phyloP scores from a whole-genome alignment of 2,329 filamentous ascomycete species.

The Davidsoniella virescens region DNA sequence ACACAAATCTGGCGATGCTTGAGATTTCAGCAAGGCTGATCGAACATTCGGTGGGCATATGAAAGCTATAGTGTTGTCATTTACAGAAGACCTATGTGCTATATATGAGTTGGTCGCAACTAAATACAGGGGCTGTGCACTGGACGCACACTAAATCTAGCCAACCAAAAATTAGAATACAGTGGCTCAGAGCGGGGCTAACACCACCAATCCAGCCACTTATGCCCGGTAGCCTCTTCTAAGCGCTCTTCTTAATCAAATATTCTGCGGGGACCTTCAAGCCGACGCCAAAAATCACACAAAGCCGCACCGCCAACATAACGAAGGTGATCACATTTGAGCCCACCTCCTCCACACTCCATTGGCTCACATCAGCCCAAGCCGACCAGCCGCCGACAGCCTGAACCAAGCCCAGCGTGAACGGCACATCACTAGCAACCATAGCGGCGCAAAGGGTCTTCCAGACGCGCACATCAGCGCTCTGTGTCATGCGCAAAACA shows the following conservation, averaged over 20 bases:
- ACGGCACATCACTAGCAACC: constrained; percentile 9
- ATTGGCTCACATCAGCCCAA: constrained; percentile 6
- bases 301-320: constrained; percentile 4
- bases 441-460: constrained; percentile 7
- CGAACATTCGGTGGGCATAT: too few relatives aligned
- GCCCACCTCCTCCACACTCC: constrained; percentile 4
- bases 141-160: too few relatives aligned
- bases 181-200: too few relatives aligned
- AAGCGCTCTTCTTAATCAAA: neutral
- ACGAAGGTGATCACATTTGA: constrained; percentile 6
- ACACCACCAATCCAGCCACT: too few relatives aligned
- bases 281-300: constrained; percentile 8
- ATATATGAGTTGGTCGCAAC: too few relatives aligned
- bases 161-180: too few relatives aligned
- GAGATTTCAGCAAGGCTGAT: too few relatives aligned
- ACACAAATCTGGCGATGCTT: too few relatives aligned
- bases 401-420: constrained; percentile 5
- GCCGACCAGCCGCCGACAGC: constrained; percentile 6
- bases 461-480: constrained; percentile 10
- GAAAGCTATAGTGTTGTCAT: too few relatives aligned
- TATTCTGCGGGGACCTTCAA: neutral
- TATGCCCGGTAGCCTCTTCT: too few relatives aligned
- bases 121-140: too few relatives aligned
- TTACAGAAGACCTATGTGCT: too few relatives aligned
- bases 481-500: neutral